Evolutionary conservation across 106 monocot species (phyloP).

Genomic region (Dendrobium huoshanense): DNA sequence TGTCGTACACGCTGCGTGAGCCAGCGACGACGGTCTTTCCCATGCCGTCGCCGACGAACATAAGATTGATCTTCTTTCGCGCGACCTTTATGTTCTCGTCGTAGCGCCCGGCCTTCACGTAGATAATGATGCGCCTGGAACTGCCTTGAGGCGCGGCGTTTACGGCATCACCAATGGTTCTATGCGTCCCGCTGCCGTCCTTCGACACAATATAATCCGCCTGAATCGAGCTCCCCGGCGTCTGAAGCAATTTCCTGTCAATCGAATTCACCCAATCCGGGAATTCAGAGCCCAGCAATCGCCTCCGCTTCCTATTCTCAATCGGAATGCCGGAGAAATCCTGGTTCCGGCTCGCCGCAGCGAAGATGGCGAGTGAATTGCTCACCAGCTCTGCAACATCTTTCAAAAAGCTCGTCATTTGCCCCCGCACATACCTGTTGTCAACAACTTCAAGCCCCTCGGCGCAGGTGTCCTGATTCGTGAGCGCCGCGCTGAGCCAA

Average conservation of each 20-base stretch:
- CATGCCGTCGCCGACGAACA: slow-evolving; percentile 56
- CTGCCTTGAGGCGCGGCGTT: slow-evolving; percentile 57
- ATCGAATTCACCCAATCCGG: slow-evolving; percentile 52
- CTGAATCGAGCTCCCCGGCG: slow-evolving; percentile 18
- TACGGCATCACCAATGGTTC: slow-evolving; percentile 53
- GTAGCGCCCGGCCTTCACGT: slow-evolving; percentile 77
- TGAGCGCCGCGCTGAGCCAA: slow-evolving; percentile 79
- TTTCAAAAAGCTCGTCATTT: slow-evolving; percentile 42
- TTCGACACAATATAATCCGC: slow-evolving; percentile 56
- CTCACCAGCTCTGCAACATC: slow-evolving; percentile 65
- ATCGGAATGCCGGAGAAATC: slow-evolving; percentile 64
- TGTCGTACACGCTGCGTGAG: slow-evolving; percentile 33
- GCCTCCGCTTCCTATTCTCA: slow-evolving; percentile 27
- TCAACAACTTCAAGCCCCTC: slow-evolving; percentile 46
- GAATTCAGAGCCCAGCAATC: slow-evolving; percentile 6
- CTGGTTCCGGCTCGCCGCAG: slow-evolving; percentile 33
- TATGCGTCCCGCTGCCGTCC: slow-evolving; percentile 63
- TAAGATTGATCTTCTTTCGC: slow-evolving; percentile 44
- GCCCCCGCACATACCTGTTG: slow-evolving; percentile 24
- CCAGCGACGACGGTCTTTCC: slow-evolving; percentile 31
- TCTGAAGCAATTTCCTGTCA: slow-evolving; percentile 54
- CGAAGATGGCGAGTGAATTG: slow-evolving; percentile 74
- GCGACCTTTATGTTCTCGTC: slow-evolving; percentile 48
- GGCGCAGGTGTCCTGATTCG: slow-evolving; percentile 81
- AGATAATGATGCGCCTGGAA: slow-evolving; percentile 44